Evolutionary conservation across 129 eudicot species (phyloP).

Genomic region (Gnaphalium uliginosum): DNA sequence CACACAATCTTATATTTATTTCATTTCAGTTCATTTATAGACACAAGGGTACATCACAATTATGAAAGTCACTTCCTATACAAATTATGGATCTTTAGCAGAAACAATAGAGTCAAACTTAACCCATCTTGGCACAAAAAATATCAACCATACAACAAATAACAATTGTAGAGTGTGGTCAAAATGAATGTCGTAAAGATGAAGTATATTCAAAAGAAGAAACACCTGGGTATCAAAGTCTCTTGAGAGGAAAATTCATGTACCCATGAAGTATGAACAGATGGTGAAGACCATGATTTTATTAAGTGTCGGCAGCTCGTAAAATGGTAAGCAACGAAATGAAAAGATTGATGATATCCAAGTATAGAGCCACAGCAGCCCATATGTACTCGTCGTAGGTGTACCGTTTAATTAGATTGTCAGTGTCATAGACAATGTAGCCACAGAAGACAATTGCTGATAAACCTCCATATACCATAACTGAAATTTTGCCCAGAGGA

Average conservation of each 20-base stretch:
- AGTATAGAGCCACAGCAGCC: constrained; percentile 62
- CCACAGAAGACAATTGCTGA: constrained; percentile 72
- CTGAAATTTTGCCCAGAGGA: constrained; percentile 54
- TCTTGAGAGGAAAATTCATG: neutral
- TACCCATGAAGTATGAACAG: constrained; percentile 23
- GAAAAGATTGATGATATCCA: constrained; percentile 77
- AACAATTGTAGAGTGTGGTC: constrained; percentile 1
- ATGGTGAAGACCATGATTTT: constrained; percentile 2
- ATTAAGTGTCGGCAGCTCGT: constrained; percentile 34
- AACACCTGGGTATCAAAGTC: constrained; percentile 1
- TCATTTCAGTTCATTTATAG: constrained; percentile 15
- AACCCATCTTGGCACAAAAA: constrained; percentile 6
- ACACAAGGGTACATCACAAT: neutral
- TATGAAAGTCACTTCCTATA: constrained; percentile 19
- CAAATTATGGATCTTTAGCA: neutral
- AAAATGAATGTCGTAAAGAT: neutral
- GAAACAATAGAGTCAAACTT: neutral
- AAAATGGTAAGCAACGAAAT: constrained; percentile 38
- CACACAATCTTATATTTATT: constrained; percentile 19
- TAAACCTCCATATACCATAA: constrained; percentile 54
- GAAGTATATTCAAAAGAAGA: constrained; percentile 8
- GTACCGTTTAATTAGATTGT: constrained; percentile 68
- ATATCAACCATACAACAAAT: neutral
- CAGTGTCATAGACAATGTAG: constrained; percentile 73
- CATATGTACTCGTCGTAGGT: constrained; percentile 65